Evolutionary conservation across 2,329 filamentous ascomycete genomes (phyloP), one percentile per base, ranked within the genome.

Genomic region (Dactylellina leptospora): DNA sequence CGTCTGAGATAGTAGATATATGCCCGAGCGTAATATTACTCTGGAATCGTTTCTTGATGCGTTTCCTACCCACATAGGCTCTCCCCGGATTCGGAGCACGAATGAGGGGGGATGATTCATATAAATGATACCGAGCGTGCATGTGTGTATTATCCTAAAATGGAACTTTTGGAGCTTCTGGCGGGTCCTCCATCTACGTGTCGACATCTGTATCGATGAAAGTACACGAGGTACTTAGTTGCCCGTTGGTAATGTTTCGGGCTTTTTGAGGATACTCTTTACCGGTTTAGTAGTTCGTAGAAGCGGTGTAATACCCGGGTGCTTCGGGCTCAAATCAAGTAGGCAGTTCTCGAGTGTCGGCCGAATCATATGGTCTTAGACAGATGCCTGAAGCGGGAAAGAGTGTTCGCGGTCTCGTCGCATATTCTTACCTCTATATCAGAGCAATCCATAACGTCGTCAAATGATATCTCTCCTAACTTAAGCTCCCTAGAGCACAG

Each of bases 151-250:
- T 58, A 42, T 53, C 45, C 62, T 45, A 54, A 54, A 48, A 47
- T 16, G 3, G 42, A 11, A 30, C 22, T 23, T 53, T 22, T n/a
- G 28, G 28, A n/a, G 13, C 9, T n/a, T n/a, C 8, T n/a, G 22
- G 33, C 40, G 20, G n/a, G n/a, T n/a, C n/a, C n/a, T n/a, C n/a
- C 36, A 36, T 62, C 64, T 61, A 70, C 64, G 64, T 70, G 64
- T 61, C 56, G 33, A 56, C 18, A 13, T 42, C 51, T 70, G 48
- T 61, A 40, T 70, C 64, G 64, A 55, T 45, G 38, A 51, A 28
- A 20, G 13, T 1, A n/a, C 28, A 55, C 28, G 48, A 40, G 27
- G 45, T 25, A 3, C 10, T 51, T 42, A 42, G 28, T 22, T 50
- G 5, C 11, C 18, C 28, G 36, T 42, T 16, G 16, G 20, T 38